Evolutionary conservation across 2,329 filamentous ascomycete genomes (phyloP).

Genomic region (Exophiala alcalophila): DNA sequence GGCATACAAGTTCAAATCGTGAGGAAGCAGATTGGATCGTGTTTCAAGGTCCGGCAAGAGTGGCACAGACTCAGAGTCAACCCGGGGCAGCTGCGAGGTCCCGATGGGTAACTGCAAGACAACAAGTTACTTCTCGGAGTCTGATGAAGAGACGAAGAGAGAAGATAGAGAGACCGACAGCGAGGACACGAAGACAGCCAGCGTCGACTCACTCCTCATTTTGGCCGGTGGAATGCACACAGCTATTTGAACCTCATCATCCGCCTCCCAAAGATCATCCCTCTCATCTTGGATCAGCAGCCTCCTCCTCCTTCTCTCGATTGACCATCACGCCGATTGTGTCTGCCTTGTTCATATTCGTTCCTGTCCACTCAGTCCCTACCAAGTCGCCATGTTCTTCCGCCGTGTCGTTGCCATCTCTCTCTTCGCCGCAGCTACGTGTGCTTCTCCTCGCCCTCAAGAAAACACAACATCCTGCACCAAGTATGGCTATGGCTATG

Average conservation of each 20-base stretch:
- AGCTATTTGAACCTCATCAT: too few species aligned
- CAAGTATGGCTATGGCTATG: not conserved
- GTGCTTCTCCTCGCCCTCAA: slow-evolving; percentile 6
- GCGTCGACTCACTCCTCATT: too few species aligned
- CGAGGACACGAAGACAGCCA: too few species aligned
- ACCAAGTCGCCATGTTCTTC: not conserved
- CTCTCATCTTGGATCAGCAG: too few species aligned
- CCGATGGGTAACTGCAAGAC: too few species aligned
- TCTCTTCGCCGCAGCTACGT: slow-evolving; percentile 2
- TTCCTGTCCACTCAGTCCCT: not conserved
- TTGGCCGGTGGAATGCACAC: too few species aligned
- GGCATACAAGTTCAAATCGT: not conserved
- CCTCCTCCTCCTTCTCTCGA: too few species aligned
- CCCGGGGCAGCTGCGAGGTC: slow-evolving; percentile 13
- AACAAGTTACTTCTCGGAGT: too few species aligned
- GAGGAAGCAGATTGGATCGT: slow-evolving; percentile 3
- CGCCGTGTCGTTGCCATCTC: slow-evolving; percentile 2
- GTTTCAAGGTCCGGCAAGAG: slow-evolving; percentile 9
- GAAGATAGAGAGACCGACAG: too few species aligned
- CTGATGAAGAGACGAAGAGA: too few species aligned
- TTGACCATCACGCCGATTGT: too few species aligned
- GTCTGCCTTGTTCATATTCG: not conserved
- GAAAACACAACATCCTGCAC: not conserved
- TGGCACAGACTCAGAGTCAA: slow-evolving; percentile 10
- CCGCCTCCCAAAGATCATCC: too few species aligned